Conservation (phyloP, 345 rosid genomes). For the Arabidopsis arenosa region DNA sequence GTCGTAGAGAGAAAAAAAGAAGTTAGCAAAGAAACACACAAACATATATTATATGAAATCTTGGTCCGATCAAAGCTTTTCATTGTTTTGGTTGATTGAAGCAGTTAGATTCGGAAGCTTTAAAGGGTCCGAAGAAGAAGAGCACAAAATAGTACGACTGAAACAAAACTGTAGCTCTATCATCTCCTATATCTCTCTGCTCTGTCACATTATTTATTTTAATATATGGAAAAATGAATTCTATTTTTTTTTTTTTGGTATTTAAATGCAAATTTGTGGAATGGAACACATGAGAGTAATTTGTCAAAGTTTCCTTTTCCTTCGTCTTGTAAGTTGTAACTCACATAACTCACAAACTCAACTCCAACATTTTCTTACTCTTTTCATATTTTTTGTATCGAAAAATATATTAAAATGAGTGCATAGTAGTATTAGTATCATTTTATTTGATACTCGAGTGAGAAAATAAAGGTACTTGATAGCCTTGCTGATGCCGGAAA, state of each 20-base stretch:
- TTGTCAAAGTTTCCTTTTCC: slow-evolving; percentile 27
- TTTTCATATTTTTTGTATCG: neutral
- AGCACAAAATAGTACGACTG: slow-evolving; percentile 49
- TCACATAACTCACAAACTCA: slow-evolving; percentile 8
- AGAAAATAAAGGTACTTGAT: slow-evolving; percentile 3
- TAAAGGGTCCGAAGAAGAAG: slow-evolving; percentile 48
- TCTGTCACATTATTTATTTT: slow-evolving; percentile 35
- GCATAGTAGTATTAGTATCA: neutral
- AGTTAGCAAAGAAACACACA: slow-evolving; percentile 37
- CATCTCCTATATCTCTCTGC: slow-evolving; percentile 39
- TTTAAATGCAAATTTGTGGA: slow-evolving; percentile 14
- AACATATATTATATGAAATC: slow-evolving; percentile 27
- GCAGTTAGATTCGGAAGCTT: slow-evolving; percentile 45
- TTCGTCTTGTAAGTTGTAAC: slow-evolving; percentile 18
- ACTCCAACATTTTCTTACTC: slow-evolving; percentile 26
- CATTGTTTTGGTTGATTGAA: slow-evolving; percentile 42
- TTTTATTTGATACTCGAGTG: neutral
- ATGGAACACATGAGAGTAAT: slow-evolving; percentile 27
- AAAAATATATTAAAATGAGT: neutral
- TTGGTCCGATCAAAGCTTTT: slow-evolving; percentile 30
- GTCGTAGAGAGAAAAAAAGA: slow-evolving; percentile 5
- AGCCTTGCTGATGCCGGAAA: too few relatives aligned
- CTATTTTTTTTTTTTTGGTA: neutral
- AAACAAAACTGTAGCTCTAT: slow-evolving; percentile 47
- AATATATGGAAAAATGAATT: neutral